Percentiles rank a stretch among this genome's conserved stretches.
Evolutionary conservation across 1,284 basidiomycete genomes (phyloP).

Genomic region (Phylloporus sp.): DNA sequence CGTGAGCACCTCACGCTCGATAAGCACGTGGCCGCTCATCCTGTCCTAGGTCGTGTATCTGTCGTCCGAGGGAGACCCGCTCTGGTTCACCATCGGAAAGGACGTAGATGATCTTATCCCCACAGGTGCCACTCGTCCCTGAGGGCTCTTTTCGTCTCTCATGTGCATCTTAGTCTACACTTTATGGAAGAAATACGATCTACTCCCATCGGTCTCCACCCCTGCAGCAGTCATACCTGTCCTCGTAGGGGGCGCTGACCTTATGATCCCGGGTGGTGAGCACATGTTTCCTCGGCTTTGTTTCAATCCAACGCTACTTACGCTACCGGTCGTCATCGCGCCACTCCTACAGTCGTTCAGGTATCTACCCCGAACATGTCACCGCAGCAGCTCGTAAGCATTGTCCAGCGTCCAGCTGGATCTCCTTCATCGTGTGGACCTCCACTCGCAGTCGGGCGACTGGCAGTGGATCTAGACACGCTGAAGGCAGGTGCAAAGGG

Average conservation of each 20-base stretch:
- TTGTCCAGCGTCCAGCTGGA: conserved; percentile 53
- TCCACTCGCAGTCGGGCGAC: conserved; percentile 72
- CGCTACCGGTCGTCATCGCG: not conserved
- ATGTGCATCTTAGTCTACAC: conserved; percentile 57
- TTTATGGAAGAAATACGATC: conserved; percentile 68
- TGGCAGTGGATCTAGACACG: conserved; percentile 59
- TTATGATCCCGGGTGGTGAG: conserved; percentile 82
- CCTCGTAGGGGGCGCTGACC: conserved; percentile 71
- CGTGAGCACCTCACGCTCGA: conserved; percentile 44
- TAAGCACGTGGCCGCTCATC: not conserved
- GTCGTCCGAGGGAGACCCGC: conserved; percentile 72
- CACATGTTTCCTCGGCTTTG: conserved; percentile 15
- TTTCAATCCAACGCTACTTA: too few species aligned
- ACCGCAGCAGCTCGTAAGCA: conserved; percentile 58
- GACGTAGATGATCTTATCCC: conserved; percentile 69
- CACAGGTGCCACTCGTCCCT: conserved; percentile 48
- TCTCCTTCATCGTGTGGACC: conserved; percentile 40
- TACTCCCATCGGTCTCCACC: conserved; percentile 70
- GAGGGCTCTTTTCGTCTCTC: not conserved
- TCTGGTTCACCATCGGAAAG: conserved; percentile 83
- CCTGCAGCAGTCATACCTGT: conserved; percentile 66
- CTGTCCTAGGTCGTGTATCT: conserved; percentile 59
- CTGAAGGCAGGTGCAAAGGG: conserved; percentile 59
- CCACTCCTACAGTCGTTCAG: conserved; percentile 54
- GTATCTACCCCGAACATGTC: conserved; percentile 43